A percentile compares a stretch with the other conserved stretches of the same genome.
Conservation (phyloP, 306 rosid species). For the Acmispon strigosus region DNA sequence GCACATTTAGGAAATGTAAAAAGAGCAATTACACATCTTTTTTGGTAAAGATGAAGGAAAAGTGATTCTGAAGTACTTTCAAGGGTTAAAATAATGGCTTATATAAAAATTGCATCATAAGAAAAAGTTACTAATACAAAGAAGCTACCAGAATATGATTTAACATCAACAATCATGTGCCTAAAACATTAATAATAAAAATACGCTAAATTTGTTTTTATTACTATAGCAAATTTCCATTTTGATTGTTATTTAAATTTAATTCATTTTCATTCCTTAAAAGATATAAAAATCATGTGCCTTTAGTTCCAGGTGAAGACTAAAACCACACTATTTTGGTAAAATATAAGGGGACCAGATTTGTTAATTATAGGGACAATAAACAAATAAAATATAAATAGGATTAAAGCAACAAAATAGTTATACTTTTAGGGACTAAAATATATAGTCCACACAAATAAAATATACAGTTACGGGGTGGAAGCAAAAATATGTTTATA, state of each 20-base stretch:
- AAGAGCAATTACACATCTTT: background rate
- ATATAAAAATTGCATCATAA: background rate
- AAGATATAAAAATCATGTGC: too few relatives aligned
- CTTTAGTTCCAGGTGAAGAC: too few relatives aligned
- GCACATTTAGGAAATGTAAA: background rate
- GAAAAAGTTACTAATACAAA: background rate
- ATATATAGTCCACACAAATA: background rate
- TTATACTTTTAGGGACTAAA: too few relatives aligned
- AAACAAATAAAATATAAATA: too few relatives aligned
- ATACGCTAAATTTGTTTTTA: too few relatives aligned
- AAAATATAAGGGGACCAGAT: too few relatives aligned
- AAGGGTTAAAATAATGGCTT: background rate
- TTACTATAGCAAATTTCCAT: too few relatives aligned
- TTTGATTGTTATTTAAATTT: too few relatives aligned
- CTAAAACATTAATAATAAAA: background rate
- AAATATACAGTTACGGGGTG: background rate
- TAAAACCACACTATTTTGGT: too few relatives aligned
- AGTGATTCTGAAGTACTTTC: background rate
- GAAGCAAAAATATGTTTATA: constrained; percentile 3
- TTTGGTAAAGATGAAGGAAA: background rate
- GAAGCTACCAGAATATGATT: background rate
- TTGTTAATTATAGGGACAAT: too few relatives aligned
- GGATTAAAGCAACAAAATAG: too few relatives aligned
- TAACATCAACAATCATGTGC: background rate
- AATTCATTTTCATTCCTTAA: too few relatives aligned